Base-by-base conservation (phyloP, 495 filamentous ascomycete genomes). In the Pseudoneurospora amorphoporcata region DNA sequence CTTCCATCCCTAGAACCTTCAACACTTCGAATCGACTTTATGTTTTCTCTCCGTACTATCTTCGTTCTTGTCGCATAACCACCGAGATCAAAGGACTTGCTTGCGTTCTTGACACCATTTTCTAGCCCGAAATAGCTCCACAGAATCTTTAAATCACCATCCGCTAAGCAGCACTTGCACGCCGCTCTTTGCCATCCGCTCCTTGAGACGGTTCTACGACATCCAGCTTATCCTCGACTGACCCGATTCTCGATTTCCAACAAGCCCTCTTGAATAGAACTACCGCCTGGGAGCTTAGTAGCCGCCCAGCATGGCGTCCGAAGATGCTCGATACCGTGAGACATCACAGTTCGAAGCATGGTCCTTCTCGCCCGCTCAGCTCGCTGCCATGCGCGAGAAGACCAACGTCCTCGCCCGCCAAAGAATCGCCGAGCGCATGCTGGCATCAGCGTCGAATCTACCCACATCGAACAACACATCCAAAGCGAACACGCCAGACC, bases 331-430 rank as follows among this genome's bases (percentile, higher is more conserved):
- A 68, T 99, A 98, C 83, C 92, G 92, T n/a, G 85, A 91, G 23
- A 95, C 94, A 0, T 95, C 93, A 58, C 95, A 99, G 81, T 97
- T 89, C 79, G 88, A 91, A 45, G 83, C 93, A 45, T 99, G 96
- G 94, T 97, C 94, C n/a, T 98, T 93, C 81, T 92, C 94, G 0
- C 88, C 90, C 9, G 80, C 89, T 9, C 86, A 90, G 10, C 88
- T 99, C 19, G 84, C 86, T 39, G 81, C 89, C 3, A 83, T 93
- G 16, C 92, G 96, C 68, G 83, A 86, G 39, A 89, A 86, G 17
- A 97, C 95, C 10, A 97, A 97, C 81, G 78, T 84, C 19, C 82
- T 89, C 12, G 94, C 95, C 4, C 86, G 86, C 68, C 86, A 90
- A 38, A 89, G 92, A 47, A 92, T 97, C 43, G 88, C 84, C 38